phyloP scores from a whole-genome alignment of 2,329 filamentous ascomycete genomes.

The Cryphonectria japonica region DNA sequence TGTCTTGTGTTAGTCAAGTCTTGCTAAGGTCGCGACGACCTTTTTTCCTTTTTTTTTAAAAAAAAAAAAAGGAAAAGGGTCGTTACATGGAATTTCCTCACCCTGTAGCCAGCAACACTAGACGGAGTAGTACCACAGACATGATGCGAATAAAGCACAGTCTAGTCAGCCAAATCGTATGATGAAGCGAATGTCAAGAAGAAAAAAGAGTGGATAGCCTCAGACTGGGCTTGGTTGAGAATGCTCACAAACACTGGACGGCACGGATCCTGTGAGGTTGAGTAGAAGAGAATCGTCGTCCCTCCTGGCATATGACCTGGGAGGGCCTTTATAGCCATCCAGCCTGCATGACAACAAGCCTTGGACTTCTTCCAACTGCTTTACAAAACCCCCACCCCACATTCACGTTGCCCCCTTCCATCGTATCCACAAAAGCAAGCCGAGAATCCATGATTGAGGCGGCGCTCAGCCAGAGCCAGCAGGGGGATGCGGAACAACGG shows the following conservation, averaged over 20 bases:
- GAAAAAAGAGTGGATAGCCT: conserved; percentile 25
- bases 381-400: neutral
- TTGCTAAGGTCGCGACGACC: neutral
- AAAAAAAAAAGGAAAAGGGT: too few relatives aligned
- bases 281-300: neutral
- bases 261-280: conserved; percentile 10
- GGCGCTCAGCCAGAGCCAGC: neutral
- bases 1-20: conserved; percentile 26
- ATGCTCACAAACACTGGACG: conserved; percentile 20
- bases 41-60: neutral
- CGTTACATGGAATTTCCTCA: neutral
- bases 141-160: conserved; percentile 5
- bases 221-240: conserved; percentile 8
- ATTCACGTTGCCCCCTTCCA: neutral
- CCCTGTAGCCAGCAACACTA: conserved; percentile 23
- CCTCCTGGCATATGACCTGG: neutral
- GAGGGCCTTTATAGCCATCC: conserved; percentile 18
- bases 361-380: neutral
- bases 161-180: neutral
- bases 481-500: conserved; percentile 5
- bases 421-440: conserved; percentile 20
- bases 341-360: neutral
- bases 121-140: conserved; percentile 15
- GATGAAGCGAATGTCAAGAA: conserved; percentile 2
- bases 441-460: neutral